Percentiles rank a stretch among this genome's conserved stretches.
Evolutionary conservation across 805 yeast species (phyloP).

Genomic region (Lachancea meyersii): DNA sequence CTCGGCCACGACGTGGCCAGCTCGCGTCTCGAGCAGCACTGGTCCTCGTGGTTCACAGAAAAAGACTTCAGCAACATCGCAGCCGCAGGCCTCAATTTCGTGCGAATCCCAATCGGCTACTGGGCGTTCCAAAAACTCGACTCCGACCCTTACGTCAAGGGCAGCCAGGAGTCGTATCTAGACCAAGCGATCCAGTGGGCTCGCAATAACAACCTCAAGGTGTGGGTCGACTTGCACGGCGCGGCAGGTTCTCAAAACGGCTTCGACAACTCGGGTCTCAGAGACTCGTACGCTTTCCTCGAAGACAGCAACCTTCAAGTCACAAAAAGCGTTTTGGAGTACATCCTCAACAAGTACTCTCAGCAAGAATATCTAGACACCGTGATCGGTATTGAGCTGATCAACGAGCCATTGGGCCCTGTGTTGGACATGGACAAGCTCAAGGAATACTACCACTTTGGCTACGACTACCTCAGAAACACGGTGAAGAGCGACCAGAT

Average conservation of each 20-base stretch:
- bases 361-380: conserved; percentile 55
- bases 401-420: conserved; percentile 88
- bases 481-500: conserved; percentile 44
- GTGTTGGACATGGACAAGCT: conserved; percentile 52
- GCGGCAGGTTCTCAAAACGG: conserved; percentile 98
- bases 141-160: conserved; percentile 81
- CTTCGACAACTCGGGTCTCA: conserved; percentile 85
- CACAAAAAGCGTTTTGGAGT: conserved; percentile 50
- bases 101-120: conserved; percentile 88
- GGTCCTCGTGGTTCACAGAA: conserved; percentile 74
- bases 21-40: conserved; percentile 54
- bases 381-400: conserved; percentile 73
- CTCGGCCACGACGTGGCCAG: conserved; percentile 59
- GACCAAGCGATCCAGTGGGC: conserved; percentile 80
- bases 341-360: conserved; percentile 60
- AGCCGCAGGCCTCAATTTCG: conserved; percentile 66
- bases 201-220: conserved; percentile 52
- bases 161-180: conserved; percentile 58
- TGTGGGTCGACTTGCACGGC: conserved; percentile 91
- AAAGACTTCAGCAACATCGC: conserved; percentile 58
- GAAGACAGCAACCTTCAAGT: conserved; percentile 43
- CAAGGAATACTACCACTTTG: conserved; percentile 53
- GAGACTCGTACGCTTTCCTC: conserved; percentile 55
- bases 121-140: conserved; percentile 73
- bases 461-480: conserved; percentile 58